A percentile compares a stretch with the other conserved stretches of the same genome.
phyloP scores from a whole-genome alignment of 345 rosid genomes.

The Gossypium rotundifolium region DNA sequence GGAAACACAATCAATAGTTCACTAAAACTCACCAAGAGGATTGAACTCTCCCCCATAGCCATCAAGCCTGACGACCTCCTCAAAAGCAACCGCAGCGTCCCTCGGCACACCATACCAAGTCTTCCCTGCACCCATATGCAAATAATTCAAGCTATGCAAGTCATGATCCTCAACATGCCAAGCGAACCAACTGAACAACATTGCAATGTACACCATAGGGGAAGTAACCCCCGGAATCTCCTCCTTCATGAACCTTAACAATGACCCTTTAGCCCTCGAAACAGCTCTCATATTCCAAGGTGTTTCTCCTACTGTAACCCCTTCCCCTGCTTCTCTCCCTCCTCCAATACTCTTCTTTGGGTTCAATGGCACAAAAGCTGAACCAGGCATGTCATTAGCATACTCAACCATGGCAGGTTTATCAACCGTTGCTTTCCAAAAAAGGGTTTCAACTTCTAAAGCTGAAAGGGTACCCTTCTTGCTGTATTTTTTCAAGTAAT shows the following conservation, averaged over 20 bases:
- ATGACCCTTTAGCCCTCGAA: conserved; percentile 81
- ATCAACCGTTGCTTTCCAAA: conserved; percentile 91
- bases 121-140: conserved; percentile 94
- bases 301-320: conserved; percentile 70
- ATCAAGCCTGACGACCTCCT: conserved; percentile 92
- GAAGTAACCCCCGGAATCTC: conserved; percentile 99
- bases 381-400: conserved; percentile 98
- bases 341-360: conserved; percentile 33
- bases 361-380: conserved; percentile 60
- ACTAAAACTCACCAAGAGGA: conserved; percentile 71
- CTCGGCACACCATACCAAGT: conserved; percentile 98
- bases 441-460: conserved; percentile 78
- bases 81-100: conserved; percentile 88
- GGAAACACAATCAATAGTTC: conserved; percentile 9
- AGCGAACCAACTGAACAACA: conserved; percentile 99
- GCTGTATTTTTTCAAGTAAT: conserved; percentile 52
- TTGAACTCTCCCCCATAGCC: conserved; percentile 93
- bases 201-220: conserved; percentile 92
- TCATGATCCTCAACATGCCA: conserved; percentile 99
- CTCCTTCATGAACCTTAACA: conserved; percentile 95
- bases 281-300: conserved; percentile 97
- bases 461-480: conserved; percentile 59
- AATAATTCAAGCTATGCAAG: conserved; percentile 91
- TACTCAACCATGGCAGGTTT: conserved; percentile 94
- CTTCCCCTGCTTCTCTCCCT: conserved; percentile 44